phyloP scores from a whole-genome alignment of 257 asterid species.

The Solanum sparsipilum region DNA sequence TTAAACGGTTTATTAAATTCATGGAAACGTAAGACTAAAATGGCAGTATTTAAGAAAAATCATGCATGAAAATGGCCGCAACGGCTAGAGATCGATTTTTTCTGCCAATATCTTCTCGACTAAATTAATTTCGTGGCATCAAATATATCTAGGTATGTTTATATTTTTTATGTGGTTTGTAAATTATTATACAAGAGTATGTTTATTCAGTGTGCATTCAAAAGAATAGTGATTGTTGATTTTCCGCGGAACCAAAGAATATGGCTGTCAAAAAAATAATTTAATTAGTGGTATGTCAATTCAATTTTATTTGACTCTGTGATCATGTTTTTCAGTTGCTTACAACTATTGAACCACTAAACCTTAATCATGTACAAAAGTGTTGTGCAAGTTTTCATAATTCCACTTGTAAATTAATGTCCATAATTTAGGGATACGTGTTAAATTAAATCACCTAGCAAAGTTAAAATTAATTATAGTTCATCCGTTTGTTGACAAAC shows the following conservation, averaged over 20 bases:
- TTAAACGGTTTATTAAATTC: background rate
- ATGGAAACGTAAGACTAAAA: background rate
- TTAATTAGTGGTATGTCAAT: background rate
- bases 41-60: background rate
- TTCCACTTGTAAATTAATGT: background rate
- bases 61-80: background rate
- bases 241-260: rapidly evolving
- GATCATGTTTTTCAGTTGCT: background rate
- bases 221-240: background rate
- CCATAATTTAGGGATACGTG: background rate
- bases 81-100: background rate
- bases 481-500: background rate
- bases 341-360: background rate
- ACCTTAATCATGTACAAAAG: background rate
- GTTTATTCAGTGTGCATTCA: background rate
- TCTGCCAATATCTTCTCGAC: background rate
- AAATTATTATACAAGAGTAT: background rate
- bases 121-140: background rate
- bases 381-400: background rate
- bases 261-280: background rate
- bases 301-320: background rate
- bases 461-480: background rate
- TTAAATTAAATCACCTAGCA: background rate
- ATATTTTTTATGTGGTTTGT: background rate
- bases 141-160: background rate